Evolutionary conservation across 2,329 filamentous ascomycete species (phyloP), one percentile per base, ranked within the genome.

Genomic region (Beauveria pseudobassiana): DNA sequence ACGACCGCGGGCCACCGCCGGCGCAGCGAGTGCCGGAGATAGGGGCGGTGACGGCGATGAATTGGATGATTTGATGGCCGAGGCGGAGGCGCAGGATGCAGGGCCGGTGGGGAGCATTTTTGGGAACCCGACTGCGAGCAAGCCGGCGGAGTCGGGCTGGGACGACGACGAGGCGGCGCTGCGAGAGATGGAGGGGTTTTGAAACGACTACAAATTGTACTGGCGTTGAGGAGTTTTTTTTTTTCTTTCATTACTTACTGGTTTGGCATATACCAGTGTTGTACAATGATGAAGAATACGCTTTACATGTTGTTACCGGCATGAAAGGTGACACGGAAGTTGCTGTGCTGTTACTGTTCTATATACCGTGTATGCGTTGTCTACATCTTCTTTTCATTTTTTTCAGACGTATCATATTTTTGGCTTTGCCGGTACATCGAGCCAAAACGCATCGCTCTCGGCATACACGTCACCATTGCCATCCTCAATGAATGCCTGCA

Each of bases 111-210:
- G 30, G 16, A 61, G 59, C 24, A 49, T 61, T n/a, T 56, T 61
- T 43, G 59, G 59, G 10, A 50, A 55, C 14, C 59, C 59, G 10
- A 34, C 49, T 8, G 28, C 59, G 54, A 63, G 51, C 34, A 48
- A 60, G 43, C 43, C 57, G 51, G 48, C 16, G 5, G 16, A 71
- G 5, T 71, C 79, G 42, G 72, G 77, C 26, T 86, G 83, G 70
- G 82, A 79, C 1, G 86, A 87, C 59, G 86, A 88, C 16, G 84
- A 88, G 72, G 87, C 85, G 63, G 86, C 82, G 1, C 87, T 91
- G 84, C 84, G 81, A 43, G 84, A 84, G 65, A 83, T 85, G 80
- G 81, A 82, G 46, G 82, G 78, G 0, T 64, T 83, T 26, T 84
- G 80, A 43, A 1, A 7, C 10, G n/a, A 38, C 16, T 26, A 26